Percentiles rank a stretch among this genome's conserved stretches.
Evolutionary conservation across 192 early-diverging fungal species (phyloP).

Genomic region (Coemansia sp.): DNA sequence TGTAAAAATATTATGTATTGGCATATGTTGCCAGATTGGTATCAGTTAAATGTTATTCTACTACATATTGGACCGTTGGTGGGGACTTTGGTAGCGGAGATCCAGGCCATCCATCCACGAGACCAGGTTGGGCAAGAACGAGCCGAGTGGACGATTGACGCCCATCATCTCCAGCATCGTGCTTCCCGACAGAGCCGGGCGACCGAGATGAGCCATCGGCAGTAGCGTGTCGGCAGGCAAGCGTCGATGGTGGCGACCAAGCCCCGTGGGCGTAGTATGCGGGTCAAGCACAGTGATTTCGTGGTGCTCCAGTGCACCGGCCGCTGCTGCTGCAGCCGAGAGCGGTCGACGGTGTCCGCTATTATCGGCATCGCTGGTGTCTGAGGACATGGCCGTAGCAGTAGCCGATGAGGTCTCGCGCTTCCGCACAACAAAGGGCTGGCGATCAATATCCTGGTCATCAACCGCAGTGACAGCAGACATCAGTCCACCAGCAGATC

Average conservation of each 20-base stretch:
- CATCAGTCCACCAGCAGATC: background rate
- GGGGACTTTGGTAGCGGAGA: constrained; percentile 19
- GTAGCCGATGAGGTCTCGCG: constrained; percentile 33
- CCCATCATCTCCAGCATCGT: constrained; percentile 25
- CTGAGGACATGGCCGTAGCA: constrained; percentile 10
- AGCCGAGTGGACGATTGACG: constrained; percentile 35
- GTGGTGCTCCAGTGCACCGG: constrained; percentile 10
- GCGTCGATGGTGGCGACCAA: background rate
- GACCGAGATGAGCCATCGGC: background rate
- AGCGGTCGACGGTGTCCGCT: background rate
- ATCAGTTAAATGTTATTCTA: background rate
- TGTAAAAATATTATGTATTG: background rate
- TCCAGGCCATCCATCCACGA: constrained; percentile 56
- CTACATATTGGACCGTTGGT: constrained; percentile 5
- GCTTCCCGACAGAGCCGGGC: background rate
- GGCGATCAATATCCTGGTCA: background rate
- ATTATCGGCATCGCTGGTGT: background rate
- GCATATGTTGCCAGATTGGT: background rate
- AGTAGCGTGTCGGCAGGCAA: background rate
- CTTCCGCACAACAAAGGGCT: constrained; percentile 25
- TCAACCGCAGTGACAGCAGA: background rate
- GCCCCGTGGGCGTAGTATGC: background rate
- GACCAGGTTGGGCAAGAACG: constrained; percentile 22
- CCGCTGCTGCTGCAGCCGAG: background rate
- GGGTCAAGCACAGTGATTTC: constrained; percentile 22